Percentiles rank a stretch among this genome's conserved stretches.
Conservation (phyloP, 352 stramenopile genomes). For the Globisporangium paddicum region DNA sequence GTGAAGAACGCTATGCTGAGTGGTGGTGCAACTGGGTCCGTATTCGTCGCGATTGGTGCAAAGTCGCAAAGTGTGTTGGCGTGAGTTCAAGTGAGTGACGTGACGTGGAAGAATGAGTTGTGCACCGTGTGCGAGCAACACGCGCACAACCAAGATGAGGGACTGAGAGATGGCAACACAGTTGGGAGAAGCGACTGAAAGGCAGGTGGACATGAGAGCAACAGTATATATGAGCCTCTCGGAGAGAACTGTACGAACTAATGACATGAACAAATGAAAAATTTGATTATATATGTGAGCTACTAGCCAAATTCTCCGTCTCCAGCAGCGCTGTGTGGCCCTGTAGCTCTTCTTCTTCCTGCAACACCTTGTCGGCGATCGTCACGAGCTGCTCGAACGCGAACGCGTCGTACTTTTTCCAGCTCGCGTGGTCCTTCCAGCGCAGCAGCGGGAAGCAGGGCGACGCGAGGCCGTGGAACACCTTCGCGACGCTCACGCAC, state of each 20-base stretch:
- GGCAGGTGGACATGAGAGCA: not conserved
- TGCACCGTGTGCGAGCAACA: not conserved
- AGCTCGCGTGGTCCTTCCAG: constrained; percentile 65
- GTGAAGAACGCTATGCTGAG: not conserved
- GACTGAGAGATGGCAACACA: not conserved
- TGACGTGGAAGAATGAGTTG: not conserved
- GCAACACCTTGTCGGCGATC: constrained; percentile 53
- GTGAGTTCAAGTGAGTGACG: not conserved
- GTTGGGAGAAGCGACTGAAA: not conserved
- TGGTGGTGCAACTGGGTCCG: not conserved
- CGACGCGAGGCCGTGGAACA: constrained; percentile 73
- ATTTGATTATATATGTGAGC: too few relatives aligned
- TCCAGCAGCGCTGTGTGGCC: too few relatives aligned
- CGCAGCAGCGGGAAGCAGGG: constrained; percentile 48
- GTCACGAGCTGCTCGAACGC: constrained; percentile 72
- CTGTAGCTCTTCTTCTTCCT: constrained; percentile 19
- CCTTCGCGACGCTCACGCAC: constrained; percentile 60
- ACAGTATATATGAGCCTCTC: constrained; percentile 7
- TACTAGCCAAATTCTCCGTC: not conserved
- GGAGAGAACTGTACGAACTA: constrained; percentile 3
- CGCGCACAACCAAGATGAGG: not conserved
- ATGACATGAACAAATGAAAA: too few relatives aligned
- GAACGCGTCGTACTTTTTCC: constrained; percentile 59
- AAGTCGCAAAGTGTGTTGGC: not conserved
- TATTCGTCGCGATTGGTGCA: constrained; percentile 3